phyloP scores from a whole-genome alignment of 768 basidiomycete species.

The Boletus speciosus region DNA sequence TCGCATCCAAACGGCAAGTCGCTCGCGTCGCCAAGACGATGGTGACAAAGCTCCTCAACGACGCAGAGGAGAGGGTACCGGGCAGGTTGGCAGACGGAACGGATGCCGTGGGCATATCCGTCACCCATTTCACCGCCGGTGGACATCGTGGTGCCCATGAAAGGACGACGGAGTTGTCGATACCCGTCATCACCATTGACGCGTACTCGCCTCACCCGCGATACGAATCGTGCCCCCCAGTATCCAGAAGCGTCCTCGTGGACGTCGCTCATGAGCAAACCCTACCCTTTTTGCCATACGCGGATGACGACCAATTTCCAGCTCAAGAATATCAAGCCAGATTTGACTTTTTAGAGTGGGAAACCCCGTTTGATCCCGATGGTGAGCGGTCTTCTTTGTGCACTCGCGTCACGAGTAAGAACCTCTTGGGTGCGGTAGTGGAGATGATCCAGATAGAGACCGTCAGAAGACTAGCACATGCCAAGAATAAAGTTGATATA shows the following conservation, averaged over 20 bases:
- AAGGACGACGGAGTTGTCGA: background rate
- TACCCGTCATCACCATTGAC: conserved; percentile 19
- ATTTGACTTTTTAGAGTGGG: conserved; percentile 35
- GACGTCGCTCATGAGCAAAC: background rate
- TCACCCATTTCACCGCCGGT: conserved; percentile 8
- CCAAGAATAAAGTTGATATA: conserved; percentile 27
- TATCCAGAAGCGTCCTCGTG: conserved; percentile 30
- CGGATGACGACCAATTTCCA: conserved; percentile 43
- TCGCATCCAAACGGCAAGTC: conserved; percentile 8
- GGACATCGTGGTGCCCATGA: background rate
- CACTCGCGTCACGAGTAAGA: background rate
- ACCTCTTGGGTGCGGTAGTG: conserved; percentile 27
- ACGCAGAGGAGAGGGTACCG: background rate
- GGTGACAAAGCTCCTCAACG: conserved; percentile 5
- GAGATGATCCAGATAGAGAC: conserved; percentile 50
- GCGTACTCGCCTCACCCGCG: conserved; percentile 21
- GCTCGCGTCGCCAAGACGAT: conserved; percentile 12
- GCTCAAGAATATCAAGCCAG: conserved; percentile 23
- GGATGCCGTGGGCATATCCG: background rate
- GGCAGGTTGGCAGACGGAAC: background rate
- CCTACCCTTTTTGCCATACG: conserved; percentile 41
- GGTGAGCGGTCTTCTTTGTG: conserved; percentile 32
- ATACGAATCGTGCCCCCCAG: conserved; percentile 49
- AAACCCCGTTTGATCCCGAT: conserved; percentile 45
- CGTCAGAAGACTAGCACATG: conserved; percentile 34